Evolutionary conservation across 2,329 filamentous ascomycete species (phyloP), one percentile per base, ranked within the genome.

Genomic region (Sclerotinia minor): DNA sequence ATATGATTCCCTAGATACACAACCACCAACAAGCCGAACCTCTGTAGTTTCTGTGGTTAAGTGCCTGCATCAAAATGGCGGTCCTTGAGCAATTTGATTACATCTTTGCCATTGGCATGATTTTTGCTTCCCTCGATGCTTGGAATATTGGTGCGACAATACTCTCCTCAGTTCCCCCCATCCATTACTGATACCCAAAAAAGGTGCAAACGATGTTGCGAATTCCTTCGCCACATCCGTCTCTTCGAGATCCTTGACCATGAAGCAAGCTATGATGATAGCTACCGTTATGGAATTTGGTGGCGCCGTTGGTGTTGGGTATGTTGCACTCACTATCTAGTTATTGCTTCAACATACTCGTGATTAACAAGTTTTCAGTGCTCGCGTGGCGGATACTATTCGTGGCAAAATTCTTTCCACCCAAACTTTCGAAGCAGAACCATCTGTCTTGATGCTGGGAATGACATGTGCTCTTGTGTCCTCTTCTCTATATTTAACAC

Each of bases 161-260:
- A n/a, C 45, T 19, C 41, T 21, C 21, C 54, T 11, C 47, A 54
- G 4, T 13, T 21, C 3, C 8, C 47, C 26, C 2, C 8, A 35
- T 7, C 57, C 5, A n/a, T 47, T 32, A 17, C 41, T 59, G 41
- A 50, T 64, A 38, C n/a, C 9, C 5, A 24, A 35, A 41, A 53
- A 8, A 64, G 64, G 63, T 53, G 49, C 55, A 89, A 87, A 93
- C 79, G 91, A 94, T 89, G 91, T 94, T 68, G 91, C 91, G 76
- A 94, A 94, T 80, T 82, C 91, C 63, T 94, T 90, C 89, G 91
- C 91, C 9, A 94, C 91, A 73, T 89, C 86, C 75, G 90, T 94
- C 69, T 93, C 91, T 26, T 93, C 91, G n/a, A 82, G 91, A 65
- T 93, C 91, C 72, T 83, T 92, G 75, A 82, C 87, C 2, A 90